Evolutionary conservation across 202 grass and related monocot species (phyloP), one percentile per base, ranked within the genome.

Genomic region (Eragrostis tef): DNA sequence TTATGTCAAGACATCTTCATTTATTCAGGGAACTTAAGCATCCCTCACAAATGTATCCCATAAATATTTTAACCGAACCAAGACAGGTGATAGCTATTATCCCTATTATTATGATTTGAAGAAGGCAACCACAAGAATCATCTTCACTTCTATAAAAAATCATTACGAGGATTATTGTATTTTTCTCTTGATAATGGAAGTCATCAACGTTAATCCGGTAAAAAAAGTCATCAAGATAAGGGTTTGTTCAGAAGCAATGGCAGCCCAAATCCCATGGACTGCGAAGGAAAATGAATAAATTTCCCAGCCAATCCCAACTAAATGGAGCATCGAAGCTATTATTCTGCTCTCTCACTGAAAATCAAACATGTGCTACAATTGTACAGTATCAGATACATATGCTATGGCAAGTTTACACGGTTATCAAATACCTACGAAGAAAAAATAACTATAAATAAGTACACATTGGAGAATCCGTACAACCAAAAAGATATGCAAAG

Each of bases 11-110:
- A 42, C 20, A 48, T 71, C 26, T 68, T 72, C 27, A 80, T 67
- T 77, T 81, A 9, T 71, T 82, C 6, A 43, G 26, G 62, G 3
- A 75, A 81, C 29, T 52, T 60, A 66, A 72, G 7, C 26, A 74
- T 20, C 6, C 16, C 26, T 75, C 26, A 22, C n/a, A 81, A 56
- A 44, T 45, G 25, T 45, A 15, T 54, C 52, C 70, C 57, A 15
- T 49, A 29, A 51, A 77, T 43, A 81, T 24, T 3, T 34, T 67
- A 61, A 51, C 50, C 34, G 20, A 60, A 63, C 19, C 2, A 72
- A n/a, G 9, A 21, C n/a, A 27, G 46, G 24, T 31, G 56, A 31
- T 6, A 21, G 31, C 24, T 5, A 6, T 25, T 25, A 70, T 57
- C 42, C 58, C n/a, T 39, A 0, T 16, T 57, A 13, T 86, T 39